phyloP scores from a whole-genome alignment of 768 basidiomycete genomes.

The Cystofilobasidium bisporidii region DNA sequence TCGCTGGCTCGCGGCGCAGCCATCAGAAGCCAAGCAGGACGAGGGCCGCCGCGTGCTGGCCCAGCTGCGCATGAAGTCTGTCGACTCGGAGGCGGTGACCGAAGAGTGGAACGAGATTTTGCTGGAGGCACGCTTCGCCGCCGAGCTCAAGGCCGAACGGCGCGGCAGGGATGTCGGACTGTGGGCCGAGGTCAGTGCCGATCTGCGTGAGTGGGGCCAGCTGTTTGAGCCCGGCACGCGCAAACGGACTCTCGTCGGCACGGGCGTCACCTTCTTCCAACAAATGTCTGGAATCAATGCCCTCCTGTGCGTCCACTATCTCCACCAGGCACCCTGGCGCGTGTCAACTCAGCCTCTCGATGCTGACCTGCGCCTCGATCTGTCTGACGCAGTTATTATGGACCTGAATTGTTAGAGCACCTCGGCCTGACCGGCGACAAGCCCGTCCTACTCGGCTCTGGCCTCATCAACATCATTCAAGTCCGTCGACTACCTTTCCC shows the following conservation, averaged over 20 bases:
- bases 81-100: slow-evolving; percentile 51
- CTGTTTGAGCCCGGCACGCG: slow-evolving; percentile 52
- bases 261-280: slow-evolving; percentile 72
- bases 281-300: slow-evolving; percentile 76
- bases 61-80: slow-evolving; percentile 48
- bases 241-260: slow-evolving; percentile 57
- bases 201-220: slow-evolving; percentile 50
- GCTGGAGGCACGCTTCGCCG: slow-evolving; percentile 63
- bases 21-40: slow-evolving; percentile 40
- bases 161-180: slow-evolving; percentile 2
- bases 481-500: too few species aligned
- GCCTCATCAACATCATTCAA: slow-evolving; percentile 70
- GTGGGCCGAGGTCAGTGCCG: slow-evolving; percentile 20
- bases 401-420: slow-evolving; percentile 58
- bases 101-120: slow-evolving; percentile 61
- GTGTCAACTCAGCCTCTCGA: too few species aligned
- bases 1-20: slow-evolving; percentile 49
- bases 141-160: slow-evolving; percentile 45
- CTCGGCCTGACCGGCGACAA: slow-evolving; percentile 57
- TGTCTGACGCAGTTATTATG: slow-evolving; percentile 46
- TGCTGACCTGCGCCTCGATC: not conserved
- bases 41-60: slow-evolving; percentile 52
- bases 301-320: slow-evolving; percentile 45
- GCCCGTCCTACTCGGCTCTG: slow-evolving; percentile 57
- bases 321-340: too few species aligned